Evolutionary conservation across 345 rosid species (phyloP).

Genomic region (Acer saccharum): DNA sequence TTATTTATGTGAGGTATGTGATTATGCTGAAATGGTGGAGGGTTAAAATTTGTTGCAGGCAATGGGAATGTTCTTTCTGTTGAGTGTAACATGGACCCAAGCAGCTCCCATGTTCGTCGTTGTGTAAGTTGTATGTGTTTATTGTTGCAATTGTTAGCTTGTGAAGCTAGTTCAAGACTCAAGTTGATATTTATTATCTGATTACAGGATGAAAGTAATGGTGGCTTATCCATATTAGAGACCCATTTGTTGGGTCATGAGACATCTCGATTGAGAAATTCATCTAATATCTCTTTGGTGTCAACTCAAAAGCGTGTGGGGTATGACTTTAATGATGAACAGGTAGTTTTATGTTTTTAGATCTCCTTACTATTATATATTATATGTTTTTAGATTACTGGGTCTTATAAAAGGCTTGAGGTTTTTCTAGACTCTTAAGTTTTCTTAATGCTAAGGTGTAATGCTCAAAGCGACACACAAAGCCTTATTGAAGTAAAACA

Average conservation of each 20-base stretch:
- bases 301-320: constrained; percentile 38
- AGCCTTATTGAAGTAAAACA: background rate
- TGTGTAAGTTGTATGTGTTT: constrained; percentile 99
- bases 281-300: constrained; percentile 31
- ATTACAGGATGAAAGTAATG: constrained; percentile 64
- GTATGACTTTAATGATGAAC: constrained; percentile 78
- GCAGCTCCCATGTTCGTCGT: constrained; percentile 73
- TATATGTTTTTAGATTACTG: background rate
- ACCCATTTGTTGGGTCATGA: constrained; percentile 37
- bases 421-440: background rate
- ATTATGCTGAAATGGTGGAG: constrained; percentile 15
- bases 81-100: constrained; percentile 41
- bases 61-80: constrained; percentile 34
- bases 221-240: constrained; percentile 44
- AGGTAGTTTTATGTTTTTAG: constrained; percentile 40
- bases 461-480: background rate
- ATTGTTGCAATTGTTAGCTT: constrained; percentile 51
- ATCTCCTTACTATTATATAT: background rate
- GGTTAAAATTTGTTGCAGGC: constrained; percentile 41
- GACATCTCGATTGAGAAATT: constrained; percentile 31
- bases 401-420: background rate
- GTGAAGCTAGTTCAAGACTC: constrained; percentile 42
- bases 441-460: background rate
- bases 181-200: constrained; percentile 49
- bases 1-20: constrained; percentile 15